Evolutionary conservation across 106 monocot species (phyloP), one percentile per base, ranked within the genome.

Genomic region (Cymbidium sinense): DNA sequence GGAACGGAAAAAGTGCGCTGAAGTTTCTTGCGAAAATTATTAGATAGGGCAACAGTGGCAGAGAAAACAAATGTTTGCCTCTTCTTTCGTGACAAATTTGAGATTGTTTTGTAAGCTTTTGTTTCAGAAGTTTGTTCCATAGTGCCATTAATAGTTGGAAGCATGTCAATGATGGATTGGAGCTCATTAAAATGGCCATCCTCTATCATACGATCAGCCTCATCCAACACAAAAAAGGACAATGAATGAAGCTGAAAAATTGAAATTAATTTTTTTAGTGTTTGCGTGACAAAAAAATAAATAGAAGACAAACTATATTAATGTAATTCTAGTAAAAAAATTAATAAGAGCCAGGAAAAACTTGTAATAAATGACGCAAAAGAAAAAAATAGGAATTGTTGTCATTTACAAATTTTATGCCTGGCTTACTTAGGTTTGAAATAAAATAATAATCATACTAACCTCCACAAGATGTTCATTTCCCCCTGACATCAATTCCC

Each of bases 191-290:
- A 95, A 86, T 99, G 99, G 4, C 99, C 99, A 77, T 65, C 77
- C 70, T 95, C 99, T 78, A 99, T 90, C 99, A 99, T 99, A 64
- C 95, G 82, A 90, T 99, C 99, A 87, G 99, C 99, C 82, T 99
- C 99, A 85, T 99, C 99, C 75, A 99, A 77, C 70, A 99, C 92
- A 79, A 99, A 99, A 81, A 99, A 99, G 50, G 99, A 99, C 35
- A 99, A 80, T 18, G 82, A 99, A 31, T 92, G 86, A 51, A 99
- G 78, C 96, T 96, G 91, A 72, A 87, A 65, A 27, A 41, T 33
- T 81, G 21, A 77, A 25, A 80, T 13, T 54, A 36, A 39, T 71
- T 33, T 23, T 15, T 29, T 31, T 31, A 67, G 33, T 33, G 31
- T 33, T 4, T 33, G 17, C 67, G 15, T 31, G 7, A 31, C 31